Evolutionary conservation across 106 monocot genomes (phyloP).

Genomic region (Dendrobium catenatum): DNA sequence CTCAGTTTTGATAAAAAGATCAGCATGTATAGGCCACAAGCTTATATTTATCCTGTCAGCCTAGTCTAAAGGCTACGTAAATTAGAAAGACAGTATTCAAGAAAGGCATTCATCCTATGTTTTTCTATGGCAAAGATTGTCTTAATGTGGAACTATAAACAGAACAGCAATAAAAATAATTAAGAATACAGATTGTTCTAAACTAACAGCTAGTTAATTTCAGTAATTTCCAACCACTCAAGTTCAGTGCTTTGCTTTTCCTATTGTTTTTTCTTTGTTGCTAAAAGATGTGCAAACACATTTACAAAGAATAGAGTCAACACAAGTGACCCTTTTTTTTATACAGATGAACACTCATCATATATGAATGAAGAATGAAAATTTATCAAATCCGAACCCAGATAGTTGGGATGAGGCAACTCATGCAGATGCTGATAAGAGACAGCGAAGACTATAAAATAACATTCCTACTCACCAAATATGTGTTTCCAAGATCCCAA

Average conservation of each 20-base stretch:
- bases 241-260: neutral
- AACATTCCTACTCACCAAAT: neutral
- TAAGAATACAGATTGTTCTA: neutral
- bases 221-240: neutral
- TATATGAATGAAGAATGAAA: too few relatives aligned
- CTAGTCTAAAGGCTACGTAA: neutral
- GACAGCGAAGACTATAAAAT: neutral
- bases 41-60: constrained; percentile 1
- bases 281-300: neutral
- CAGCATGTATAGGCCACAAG: neutral
- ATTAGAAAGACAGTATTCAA: neutral
- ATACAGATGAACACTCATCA: neutral
- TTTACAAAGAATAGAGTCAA: neutral
- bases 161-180: neutral
- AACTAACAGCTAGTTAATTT: neutral
- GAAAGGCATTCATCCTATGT: neutral
- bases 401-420: neutral
- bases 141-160: too few relatives aligned
- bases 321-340: neutral
- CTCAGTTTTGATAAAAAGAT: neutral
- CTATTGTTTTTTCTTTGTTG: neutral
- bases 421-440: neutral
- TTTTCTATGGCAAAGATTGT: neutral
- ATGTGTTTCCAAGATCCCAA: neutral
- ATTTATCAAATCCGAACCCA: neutral